Percentiles rank a stretch among this genome's conserved stretches.
These are phyloP conservation scores for Lasiodiplodia theobromae DNA, from an alignment of 2,329 filamentous ascomycete species.

Conservation along the genomic window DNA sequence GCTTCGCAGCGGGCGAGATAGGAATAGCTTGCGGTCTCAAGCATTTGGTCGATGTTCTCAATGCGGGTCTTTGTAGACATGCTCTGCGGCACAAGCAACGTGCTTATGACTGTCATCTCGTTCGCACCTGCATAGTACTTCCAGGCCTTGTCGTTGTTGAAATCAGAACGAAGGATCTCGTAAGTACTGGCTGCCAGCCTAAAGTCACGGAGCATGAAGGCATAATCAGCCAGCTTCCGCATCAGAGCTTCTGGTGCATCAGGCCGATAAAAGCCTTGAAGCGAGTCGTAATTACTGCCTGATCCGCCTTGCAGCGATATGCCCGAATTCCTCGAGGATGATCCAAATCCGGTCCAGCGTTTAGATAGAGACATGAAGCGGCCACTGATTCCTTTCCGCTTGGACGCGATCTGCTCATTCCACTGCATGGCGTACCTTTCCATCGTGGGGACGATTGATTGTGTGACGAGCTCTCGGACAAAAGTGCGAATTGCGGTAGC, in stretches of 20 bases:
- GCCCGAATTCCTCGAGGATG: conserved; percentile 65
- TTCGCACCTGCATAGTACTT: conserved; percentile 91
- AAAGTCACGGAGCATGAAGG: conserved; percentile 97
- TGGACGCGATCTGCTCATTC: conserved; percentile 97
- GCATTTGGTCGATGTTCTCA: conserved; percentile 83
- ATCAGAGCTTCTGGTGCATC: conserved; percentile 89
- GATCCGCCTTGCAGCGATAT: conserved; percentile 54
- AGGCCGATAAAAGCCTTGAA: conserved; percentile 81
- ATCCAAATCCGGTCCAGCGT: conserved; percentile 84
- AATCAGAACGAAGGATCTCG: conserved; percentile 87
- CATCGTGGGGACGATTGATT: conserved; percentile 96
- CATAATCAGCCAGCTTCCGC: conserved; percentile 91
- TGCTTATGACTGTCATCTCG: conserved; percentile 90
- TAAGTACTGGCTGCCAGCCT: conserved; percentile 92
- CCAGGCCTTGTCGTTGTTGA: conserved; percentile 96
- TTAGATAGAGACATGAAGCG: conserved; percentile 95
- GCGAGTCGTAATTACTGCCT: conserved; percentile 76
- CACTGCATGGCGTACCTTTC: conserved; percentile 88
- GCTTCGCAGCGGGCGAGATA: conserved; percentile 85
- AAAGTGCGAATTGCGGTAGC: conserved; percentile 86
- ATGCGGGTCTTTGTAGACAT: conserved; percentile 77
- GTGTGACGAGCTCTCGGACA: conserved; percentile 91
- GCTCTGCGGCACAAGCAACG: conserved; percentile 75
- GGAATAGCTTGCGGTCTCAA: conserved; percentile 90
- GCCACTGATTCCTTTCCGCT: conserved; percentile 85